Base-by-base conservation (phyloP, 768 basidiomycete genomes). In the Agrocybe praecox region DNA sequence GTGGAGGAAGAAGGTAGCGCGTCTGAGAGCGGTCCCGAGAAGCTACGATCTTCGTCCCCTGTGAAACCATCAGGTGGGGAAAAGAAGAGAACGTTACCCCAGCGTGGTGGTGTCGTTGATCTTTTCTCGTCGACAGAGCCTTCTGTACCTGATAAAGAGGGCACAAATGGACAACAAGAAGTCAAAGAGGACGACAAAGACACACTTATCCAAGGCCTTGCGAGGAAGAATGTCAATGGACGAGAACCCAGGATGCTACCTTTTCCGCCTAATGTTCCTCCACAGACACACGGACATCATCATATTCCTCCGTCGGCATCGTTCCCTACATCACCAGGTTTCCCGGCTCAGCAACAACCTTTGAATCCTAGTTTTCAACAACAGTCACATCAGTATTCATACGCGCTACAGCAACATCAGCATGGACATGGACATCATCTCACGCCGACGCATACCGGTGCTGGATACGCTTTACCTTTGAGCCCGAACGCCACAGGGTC, bases 221-320 rank as follows among this genome's bases (percentile, higher is more conserved):
- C 62, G 21, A 62, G 57, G 58, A 62, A 55, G 49, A 66, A 66
- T 19, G 53, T 59, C 22, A 46, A 63, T 49, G 65, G 64, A 17
- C 52, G 59, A 26, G 68, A 68, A 34, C 60, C 68, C 22, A 52
- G 68, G 21, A 52, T 68, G 59, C 46, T 69, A 40, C 69, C 69
- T 1, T 66, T 67, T 55, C 68, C 68, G 3, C 52, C 43, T 4
- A 22, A 18, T 40, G 9, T 23, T 21, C 48, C 29, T 33, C 11
- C 48, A 7, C 29, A 12, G 33, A 26, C 49, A n/a, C 29, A 43
- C 21, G 24, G 17, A 24, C 51, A 44, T 34, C 26, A 18, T 11
- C 34, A 49, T 18, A 22, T 18, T 6, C 24, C 24, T 48, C 6
- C 47, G 2, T 40, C 34, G 15, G 6, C 15, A 21, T 29, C 19